Conservation (phyloP, 257 asterid genomes). For the Linaria vulgaris region DNA sequence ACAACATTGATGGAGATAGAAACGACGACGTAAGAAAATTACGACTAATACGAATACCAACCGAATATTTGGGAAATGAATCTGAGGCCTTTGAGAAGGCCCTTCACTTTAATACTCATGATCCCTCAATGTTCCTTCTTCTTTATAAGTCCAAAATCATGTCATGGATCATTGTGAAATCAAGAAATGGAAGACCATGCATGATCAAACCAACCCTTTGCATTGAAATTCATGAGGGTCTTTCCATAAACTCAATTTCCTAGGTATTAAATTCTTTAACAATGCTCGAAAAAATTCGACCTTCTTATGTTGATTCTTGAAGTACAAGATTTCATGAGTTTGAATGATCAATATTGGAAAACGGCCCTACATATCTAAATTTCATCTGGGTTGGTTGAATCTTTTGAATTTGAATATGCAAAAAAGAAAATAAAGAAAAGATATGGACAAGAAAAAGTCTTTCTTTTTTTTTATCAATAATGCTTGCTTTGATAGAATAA, state of each 20-base stretch:
- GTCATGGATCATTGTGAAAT: conserved; percentile 17
- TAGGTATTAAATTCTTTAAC: background rate
- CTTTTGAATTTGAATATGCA: background rate
- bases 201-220: background rate
- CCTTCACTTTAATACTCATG: conserved; percentile 76
- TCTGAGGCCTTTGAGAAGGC: conserved; percentile 79
- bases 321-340: conserved; percentile 22
- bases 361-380: conserved; percentile 24
- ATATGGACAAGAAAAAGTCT: conserved; percentile 29
- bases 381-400: conserved; percentile 31
- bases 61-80: conserved; percentile 86
- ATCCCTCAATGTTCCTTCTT: conserved; percentile 22
- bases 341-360: conserved; percentile 6
- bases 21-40: background rate
- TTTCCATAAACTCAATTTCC: background rate
- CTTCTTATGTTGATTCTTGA: background rate
- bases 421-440: conserved; percentile 10
- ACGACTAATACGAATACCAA: conserved; percentile 25
- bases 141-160: conserved; percentile 3
- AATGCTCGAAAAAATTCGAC: no score
- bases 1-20: no score
- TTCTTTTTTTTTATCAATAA: background rate
- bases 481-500: conserved; percentile 24
- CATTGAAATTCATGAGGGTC: background rate
- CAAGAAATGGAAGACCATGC: background rate